phyloP scores from a whole-genome alignment of 2,329 filamentous ascomycete genomes.

The Samsoniella hepiali region DNA sequence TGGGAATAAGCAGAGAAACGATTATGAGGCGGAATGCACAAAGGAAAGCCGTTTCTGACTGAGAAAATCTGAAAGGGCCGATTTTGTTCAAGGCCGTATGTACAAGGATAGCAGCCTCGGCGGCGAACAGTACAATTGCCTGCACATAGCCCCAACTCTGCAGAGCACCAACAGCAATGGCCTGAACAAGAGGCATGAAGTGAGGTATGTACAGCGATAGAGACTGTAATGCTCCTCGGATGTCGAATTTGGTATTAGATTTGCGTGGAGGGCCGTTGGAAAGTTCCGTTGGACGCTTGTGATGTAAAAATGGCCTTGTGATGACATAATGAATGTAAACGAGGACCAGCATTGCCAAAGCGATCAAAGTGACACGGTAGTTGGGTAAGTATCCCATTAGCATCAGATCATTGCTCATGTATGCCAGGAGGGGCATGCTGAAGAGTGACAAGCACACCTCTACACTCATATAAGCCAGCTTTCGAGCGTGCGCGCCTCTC shows the following conservation, averaged over 20 bases:
- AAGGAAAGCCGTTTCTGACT: constrained; percentile 2
- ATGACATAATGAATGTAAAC: not conserved
- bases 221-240: not conserved
- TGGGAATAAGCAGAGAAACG: not conserved
- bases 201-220: constrained; percentile 5
- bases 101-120: constrained; percentile 1
- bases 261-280: not conserved
- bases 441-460: constrained; percentile 12
- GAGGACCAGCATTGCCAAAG: constrained; percentile 1
- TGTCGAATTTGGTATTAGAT: not conserved
- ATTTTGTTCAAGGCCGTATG: not conserved
- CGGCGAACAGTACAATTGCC: constrained; percentile 4
- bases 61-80: not conserved
- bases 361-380: constrained; percentile 4
- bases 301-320: not conserved
- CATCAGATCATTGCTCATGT: constrained; percentile 17
- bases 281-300: not conserved
- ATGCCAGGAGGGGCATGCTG: constrained; percentile 15
- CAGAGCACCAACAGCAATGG: constrained; percentile 10
- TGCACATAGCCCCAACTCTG: constrained; percentile 16
- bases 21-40: constrained; percentile 1
- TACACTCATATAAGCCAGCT: constrained; percentile 5
- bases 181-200: constrained; percentile 14
- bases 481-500: not conserved
- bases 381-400: constrained; percentile 15